Evolutionary conservation across 2,329 filamentous ascomycete genomes (phyloP).

Genomic region (Fusarium sp.): DNA sequence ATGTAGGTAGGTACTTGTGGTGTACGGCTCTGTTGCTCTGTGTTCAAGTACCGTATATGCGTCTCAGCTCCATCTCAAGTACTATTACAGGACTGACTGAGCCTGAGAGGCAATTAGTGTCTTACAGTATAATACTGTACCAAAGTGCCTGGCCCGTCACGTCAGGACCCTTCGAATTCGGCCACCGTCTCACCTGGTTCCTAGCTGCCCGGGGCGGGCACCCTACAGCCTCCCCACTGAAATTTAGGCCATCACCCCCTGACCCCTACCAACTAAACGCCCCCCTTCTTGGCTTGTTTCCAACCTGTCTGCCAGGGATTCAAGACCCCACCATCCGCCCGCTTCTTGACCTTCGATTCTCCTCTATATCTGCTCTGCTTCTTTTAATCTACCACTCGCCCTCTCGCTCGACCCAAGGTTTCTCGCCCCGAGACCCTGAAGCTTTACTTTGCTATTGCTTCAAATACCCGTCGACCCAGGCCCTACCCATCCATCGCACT

Average conservation of each 20-base stretch:
- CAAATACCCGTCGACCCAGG: conserved; percentile 21
- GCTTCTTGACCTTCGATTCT: conserved; percentile 34
- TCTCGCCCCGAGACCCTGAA: conserved; percentile 22
- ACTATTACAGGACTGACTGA: neutral
- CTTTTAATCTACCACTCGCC: conserved; percentile 31
- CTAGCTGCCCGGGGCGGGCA: neutral
- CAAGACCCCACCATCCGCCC: conserved; percentile 44
- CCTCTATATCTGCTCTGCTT: conserved; percentile 24
- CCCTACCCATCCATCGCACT: neutral
- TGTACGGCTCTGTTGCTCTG: conserved; percentile 15
- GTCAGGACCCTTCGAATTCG: conserved; percentile 21
- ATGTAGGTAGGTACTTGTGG: conserved; percentile 1
- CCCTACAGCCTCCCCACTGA: conserved; percentile 1
- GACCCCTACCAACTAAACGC: conserved; percentile 20
- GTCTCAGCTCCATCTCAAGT: neutral
- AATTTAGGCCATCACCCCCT: conserved; percentile 28
- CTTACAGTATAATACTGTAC: neutral
- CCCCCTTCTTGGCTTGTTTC: conserved; percentile 41
- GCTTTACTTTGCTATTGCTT: conserved; percentile 10
- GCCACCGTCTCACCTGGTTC: conserved; percentile 24
- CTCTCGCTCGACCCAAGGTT: conserved; percentile 19
- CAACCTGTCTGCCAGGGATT: conserved; percentile 43
- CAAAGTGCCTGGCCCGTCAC: conserved; percentile 1
- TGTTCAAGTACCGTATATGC: neutral
- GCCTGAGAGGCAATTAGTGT: neutral